These are phyloP conservation scores for Cercospora sp. DNA, from an alignment of 2,329 filamentous ascomycete genomes.

Conservation along the genomic window DNA sequence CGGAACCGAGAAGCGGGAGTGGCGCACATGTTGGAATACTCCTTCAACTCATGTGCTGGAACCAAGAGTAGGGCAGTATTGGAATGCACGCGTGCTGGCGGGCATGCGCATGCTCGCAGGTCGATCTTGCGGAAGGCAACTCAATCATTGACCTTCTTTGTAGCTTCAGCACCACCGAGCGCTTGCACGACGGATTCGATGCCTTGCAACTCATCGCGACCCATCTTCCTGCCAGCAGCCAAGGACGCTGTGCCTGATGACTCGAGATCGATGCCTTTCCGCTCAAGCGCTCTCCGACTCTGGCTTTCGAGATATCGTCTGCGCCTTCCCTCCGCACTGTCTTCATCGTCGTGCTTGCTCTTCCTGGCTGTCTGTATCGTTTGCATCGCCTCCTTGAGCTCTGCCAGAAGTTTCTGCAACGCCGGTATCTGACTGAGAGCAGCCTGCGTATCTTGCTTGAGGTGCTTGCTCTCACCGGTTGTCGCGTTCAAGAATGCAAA, in stretches of 20 bases:
- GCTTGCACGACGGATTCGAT: constrained; percentile 42
- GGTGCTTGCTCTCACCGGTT: constrained; percentile 50
- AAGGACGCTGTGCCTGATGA: constrained; percentile 31
- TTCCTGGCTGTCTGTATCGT: constrained; percentile 37
- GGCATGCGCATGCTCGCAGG: not conserved
- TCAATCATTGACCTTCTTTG: constrained; percentile 5
- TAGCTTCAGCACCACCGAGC: constrained; percentile 31
- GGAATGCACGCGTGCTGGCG: not conserved
- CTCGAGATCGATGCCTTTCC: constrained; percentile 63
- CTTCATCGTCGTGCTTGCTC: constrained; percentile 37
- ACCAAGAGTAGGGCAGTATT: not conserved
- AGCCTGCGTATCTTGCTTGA: constrained; percentile 74
- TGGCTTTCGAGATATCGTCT: constrained; percentile 81
- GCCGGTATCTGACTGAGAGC: constrained; percentile 80
- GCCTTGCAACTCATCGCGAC: constrained; percentile 41
- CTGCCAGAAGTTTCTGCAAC: constrained; percentile 68
- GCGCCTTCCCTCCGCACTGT: constrained; percentile 65
- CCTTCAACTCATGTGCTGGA: not conserved
- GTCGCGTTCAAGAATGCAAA: constrained; percentile 60
- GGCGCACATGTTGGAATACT: not conserved
- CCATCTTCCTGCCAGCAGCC: constrained; percentile 31
- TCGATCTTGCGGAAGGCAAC: not conserved
- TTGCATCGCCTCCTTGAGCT: constrained; percentile 49
- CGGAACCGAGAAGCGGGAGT: not conserved
- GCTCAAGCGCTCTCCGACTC: constrained; percentile 74